These are phyloP conservation scores for Acephala macrosclerotiorum DNA, from an alignment of 2,329 filamentous ascomycete species.

Conservation along the genomic window DNA sequence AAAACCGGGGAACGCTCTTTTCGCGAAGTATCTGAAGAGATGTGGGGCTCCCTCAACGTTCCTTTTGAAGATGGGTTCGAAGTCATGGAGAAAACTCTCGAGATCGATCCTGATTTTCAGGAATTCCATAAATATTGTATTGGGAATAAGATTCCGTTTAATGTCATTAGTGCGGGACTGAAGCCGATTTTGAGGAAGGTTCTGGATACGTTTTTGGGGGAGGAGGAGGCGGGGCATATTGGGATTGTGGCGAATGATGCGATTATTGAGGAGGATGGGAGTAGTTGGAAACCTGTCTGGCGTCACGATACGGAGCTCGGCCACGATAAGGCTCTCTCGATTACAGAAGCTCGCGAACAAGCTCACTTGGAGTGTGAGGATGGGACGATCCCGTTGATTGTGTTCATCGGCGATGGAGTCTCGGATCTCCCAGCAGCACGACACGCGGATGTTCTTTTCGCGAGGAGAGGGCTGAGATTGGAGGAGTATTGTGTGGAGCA, in stretches of 20 bases:
- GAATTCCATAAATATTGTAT: conserved; percentile 71
- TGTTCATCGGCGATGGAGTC: conserved; percentile 76
- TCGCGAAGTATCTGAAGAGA: conserved; percentile 74
- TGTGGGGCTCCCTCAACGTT: conserved; percentile 72
- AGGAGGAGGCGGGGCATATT: conserved; percentile 64
- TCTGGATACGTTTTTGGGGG: conserved; percentile 69
- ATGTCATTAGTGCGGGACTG: conserved; percentile 72
- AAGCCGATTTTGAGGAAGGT: conserved; percentile 69
- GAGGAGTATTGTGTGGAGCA: conserved; percentile 73
- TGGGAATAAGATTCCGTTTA: conserved; percentile 69
- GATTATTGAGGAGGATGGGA: conserved; percentile 63
- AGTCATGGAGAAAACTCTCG: conserved; percentile 66
- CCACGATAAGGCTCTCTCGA: conserved; percentile 71
- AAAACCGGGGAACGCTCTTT: conserved; percentile 71
- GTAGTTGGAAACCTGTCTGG: conserved; percentile 71
- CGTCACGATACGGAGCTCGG: conserved; percentile 69
- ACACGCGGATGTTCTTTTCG: conserved; percentile 73
- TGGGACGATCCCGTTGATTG: conserved; percentile 68
- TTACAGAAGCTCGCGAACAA: conserved; percentile 64
- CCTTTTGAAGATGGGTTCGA: conserved; percentile 73
- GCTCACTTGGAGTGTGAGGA: conserved; percentile 63
- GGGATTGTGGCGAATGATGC: conserved; percentile 75
- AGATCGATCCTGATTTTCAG: conserved; percentile 69
- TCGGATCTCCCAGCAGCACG: conserved; percentile 71
- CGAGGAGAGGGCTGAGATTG: conserved; percentile 67